A percentile compares a stretch with the other conserved stretches of the same genome.
These are phyloP conservation scores for Phytophthora agathidicida DNA, from an alignment of 352 stramenopile genomes.

Conservation along the genomic window DNA sequence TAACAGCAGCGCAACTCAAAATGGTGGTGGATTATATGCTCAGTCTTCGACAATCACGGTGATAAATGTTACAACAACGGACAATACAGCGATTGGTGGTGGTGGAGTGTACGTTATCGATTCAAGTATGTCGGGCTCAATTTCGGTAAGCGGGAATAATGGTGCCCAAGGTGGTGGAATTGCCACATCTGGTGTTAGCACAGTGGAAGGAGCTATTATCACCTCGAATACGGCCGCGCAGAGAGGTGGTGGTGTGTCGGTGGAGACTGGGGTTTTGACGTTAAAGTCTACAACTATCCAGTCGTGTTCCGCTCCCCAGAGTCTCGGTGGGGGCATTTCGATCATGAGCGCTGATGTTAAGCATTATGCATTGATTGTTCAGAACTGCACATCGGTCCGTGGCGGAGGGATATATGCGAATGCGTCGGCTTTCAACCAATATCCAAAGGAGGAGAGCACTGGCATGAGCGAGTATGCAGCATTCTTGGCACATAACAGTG, in stretches of 20 bases:
- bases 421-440: conserved; percentile 25
- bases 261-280: conserved; percentile 22
- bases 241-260: conserved; percentile 37
- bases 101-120: conserved; percentile 35
- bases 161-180: conserved; percentile 37
- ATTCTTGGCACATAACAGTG: conserved; percentile 10
- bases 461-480: neutral
- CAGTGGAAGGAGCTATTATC: conserved; percentile 23
- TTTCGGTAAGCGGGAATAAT: conserved; percentile 28
- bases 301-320: conserved; percentile 18
- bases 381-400: conserved; percentile 18
- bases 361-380: conserved; percentile 27
- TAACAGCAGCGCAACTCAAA: conserved; percentile 16
- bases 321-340: conserved; percentile 38
- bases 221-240: conserved; percentile 23
- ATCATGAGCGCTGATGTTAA: conserved; percentile 16
- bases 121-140: conserved; percentile 24
- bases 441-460: conserved; percentile 5
- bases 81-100: conserved; percentile 30
- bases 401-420: conserved; percentile 47
- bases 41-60: conserved; percentile 10
- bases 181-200: conserved; percentile 3
- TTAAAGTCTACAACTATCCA: conserved; percentile 28
- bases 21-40: conserved; percentile 34
- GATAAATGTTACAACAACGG: conserved; percentile 1